Base-by-base conservation (phyloP, 192 early-diverging fungal species). In the Rhizophagus clarus region DNA sequence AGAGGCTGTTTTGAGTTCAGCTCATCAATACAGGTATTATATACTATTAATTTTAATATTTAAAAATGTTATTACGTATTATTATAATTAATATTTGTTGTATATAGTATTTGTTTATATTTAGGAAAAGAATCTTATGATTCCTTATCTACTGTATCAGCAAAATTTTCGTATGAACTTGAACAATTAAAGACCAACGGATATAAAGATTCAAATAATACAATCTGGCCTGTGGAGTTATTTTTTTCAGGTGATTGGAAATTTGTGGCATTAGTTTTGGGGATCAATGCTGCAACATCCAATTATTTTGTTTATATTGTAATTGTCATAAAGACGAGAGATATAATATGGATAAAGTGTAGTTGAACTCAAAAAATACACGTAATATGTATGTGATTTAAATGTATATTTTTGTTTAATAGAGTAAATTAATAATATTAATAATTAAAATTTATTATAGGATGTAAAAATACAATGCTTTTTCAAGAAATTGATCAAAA, bases 301-400 rank as follows among this genome's bases (percentile, higher is more conserved):
- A 45, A 71, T 42, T 71, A 45, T 24, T 71, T 42, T 71, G 69
- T 45, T 45, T 71, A n/a, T 71, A 9, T 24, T 71, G 37, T 71
- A 24, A 71, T n/a, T 71, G 69, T n/a, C 22, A 37, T n/a, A 71
- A 71, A 40, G n/a, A 37, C 61, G 14, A 74, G 56, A 8, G 14
- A 7, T 29, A 5, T n/a, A 17, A 74, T 74, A 60, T 74, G 29
- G 29, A 74, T 60, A 31, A 22, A 37, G 15, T 56, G 24, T 74
- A 31, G 29, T n/a, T 17, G 26, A 42, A 71, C 9, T n/a, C 22
- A 10, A 9, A 24, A 37, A 74, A 60, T 4, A 56, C 49, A 42
- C 22, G 56, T 32, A 4, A 28, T 74, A 51, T 22, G 24, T 51
- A 73, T 60, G 5, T 37, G 4, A 37, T 37, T 37, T n/a, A n/a